Conservation (phyloP, 805 yeast genomes). For the Yamadazyma akitaensis region DNA sequence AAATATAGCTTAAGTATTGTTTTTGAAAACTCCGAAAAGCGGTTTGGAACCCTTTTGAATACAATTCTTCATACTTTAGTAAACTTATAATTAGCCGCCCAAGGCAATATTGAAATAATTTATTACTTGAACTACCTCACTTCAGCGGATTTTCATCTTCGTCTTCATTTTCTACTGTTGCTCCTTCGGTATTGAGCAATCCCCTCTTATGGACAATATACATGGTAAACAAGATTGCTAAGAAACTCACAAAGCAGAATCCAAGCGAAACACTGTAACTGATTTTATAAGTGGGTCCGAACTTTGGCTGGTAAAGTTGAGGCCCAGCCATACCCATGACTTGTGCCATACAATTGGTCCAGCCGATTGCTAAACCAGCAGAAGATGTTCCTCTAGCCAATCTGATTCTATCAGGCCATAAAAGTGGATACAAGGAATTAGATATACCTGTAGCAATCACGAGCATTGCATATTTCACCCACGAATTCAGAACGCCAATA, state of each 20-base stretch:
- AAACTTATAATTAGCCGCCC: too few species aligned
- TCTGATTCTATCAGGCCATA: conserved; percentile 18
- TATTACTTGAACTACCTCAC: neutral
- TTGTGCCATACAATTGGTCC: conserved; percentile 13
- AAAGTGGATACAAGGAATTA: conserved; percentile 14
- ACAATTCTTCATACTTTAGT: too few species aligned
- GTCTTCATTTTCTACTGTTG: conserved; percentile 1
- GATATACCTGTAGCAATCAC: conserved; percentile 15
- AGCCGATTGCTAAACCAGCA: conserved; percentile 15
- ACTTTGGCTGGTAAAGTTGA: conserved; percentile 14
- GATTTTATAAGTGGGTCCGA: conserved; percentile 14
- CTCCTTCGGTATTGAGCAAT: conserved; percentile 15
- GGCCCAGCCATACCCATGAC: conserved; percentile 17
- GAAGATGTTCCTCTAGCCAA: conserved; percentile 14
- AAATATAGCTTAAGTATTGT: too few species aligned
- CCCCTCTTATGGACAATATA: conserved; percentile 13
- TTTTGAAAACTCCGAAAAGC: too few species aligned
- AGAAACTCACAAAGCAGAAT: conserved; percentile 10
- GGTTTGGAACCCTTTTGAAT: too few species aligned
- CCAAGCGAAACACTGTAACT: conserved; percentile 13
- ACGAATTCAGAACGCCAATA: conserved; percentile 3
- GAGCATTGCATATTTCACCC: conserved; percentile 14
- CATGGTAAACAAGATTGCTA: conserved; percentile 12
- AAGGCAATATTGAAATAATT: neutral
- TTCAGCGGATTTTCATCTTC: neutral